A percentile compares a stretch with the other conserved stretches of the same genome.
Conservation (phyloP, 371 early-diverging fungal species). For the Saksenaea oblongispora region DNA sequence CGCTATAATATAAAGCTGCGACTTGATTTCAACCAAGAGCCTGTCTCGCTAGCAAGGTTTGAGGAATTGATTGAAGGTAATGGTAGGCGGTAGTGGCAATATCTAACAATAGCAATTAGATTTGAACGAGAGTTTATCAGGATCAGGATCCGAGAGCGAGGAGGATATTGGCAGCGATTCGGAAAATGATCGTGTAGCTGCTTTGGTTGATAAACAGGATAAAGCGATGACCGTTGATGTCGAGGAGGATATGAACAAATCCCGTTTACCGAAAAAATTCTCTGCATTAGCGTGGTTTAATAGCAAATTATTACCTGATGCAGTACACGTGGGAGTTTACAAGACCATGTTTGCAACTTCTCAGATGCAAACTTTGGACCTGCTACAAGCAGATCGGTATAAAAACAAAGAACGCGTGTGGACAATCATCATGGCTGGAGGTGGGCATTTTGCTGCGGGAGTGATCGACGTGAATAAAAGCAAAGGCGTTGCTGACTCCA, state of each 20-base stretch:
- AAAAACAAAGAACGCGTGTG: conserved; percentile 54
- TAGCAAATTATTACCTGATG: conserved; percentile 18
- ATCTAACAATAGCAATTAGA: conserved; percentile 20
- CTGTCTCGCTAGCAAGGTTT: conserved; percentile 83
- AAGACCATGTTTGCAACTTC: conserved; percentile 45
- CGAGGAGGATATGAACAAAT: conserved; percentile 16
- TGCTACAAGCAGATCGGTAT: conserved; percentile 19
- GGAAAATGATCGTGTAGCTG: conserved; percentile 23
- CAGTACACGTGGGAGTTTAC: conserved; percentile 59
- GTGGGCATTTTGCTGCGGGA: conserved; percentile 91
- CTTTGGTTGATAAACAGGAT: conserved; percentile 42
- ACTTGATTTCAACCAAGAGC: conserved; percentile 73
- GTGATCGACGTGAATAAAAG: conserved; percentile 76
- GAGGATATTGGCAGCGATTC: conserved; percentile 26
- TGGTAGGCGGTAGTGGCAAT: conserved; percentile 4
- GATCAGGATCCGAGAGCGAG: conserved; percentile 41
- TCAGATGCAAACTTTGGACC: neutral
- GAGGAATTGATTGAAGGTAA: conserved; percentile 69
- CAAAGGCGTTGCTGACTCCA: conserved; percentile 20
- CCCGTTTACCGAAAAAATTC: conserved; percentile 30
- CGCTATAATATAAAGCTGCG: conserved; percentile 91
- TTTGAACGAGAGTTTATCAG: conserved; percentile 52
- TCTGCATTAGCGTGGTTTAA: conserved; percentile 56
- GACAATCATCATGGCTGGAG: conserved; percentile 80
- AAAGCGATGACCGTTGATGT: conserved; percentile 27